Conservation (phyloP, 805 yeast genomes). For the Kazachstania taianensis region DNA sequence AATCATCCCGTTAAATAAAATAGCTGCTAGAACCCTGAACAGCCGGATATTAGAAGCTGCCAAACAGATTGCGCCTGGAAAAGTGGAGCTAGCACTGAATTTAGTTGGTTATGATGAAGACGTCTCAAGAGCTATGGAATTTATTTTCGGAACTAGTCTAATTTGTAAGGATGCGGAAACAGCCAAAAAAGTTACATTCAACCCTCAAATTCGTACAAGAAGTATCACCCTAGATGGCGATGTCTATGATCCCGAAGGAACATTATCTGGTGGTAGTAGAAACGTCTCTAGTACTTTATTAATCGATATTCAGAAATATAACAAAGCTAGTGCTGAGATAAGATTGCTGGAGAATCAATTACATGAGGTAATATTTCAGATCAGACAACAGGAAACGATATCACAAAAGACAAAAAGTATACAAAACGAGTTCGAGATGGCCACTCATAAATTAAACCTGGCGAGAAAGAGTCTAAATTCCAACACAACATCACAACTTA, state of each 20-base stretch:
- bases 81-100: slow-evolving; percentile 83
- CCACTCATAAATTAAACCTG: slow-evolving; percentile 48
- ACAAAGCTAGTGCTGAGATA: slow-evolving; percentile 34
- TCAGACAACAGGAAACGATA: slow-evolving; percentile 35
- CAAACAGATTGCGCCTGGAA: slow-evolving; percentile 65
- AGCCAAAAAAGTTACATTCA: slow-evolving; percentile 81
- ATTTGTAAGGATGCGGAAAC: slow-evolving; percentile 81
- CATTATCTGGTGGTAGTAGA: slow-evolving; percentile 90
- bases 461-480: slow-evolving; percentile 45
- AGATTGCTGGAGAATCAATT: slow-evolving; percentile 37
- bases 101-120: slow-evolving; percentile 65
- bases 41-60: slow-evolving; percentile 51
- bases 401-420: slow-evolving; percentile 42
- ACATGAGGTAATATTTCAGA: slow-evolving; percentile 29
- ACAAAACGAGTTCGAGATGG: slow-evolving; percentile 49
- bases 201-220: slow-evolving; percentile 67
- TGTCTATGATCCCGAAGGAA: slow-evolving; percentile 91
- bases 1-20: slow-evolving; percentile 83
- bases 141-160: slow-evolving; percentile 82
- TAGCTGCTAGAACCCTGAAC: slow-evolving; percentile 49
- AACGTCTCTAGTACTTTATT: slow-evolving; percentile 48
- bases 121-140: slow-evolving; percentile 75
- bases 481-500: slow-evolving; percentile 47
- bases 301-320: slow-evolving; percentile 55
- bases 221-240: slow-evolving; percentile 91